Base-by-base conservation (phyloP, 495 filamentous ascomycete species). In the Staphylotrichum longicolle region DNA sequence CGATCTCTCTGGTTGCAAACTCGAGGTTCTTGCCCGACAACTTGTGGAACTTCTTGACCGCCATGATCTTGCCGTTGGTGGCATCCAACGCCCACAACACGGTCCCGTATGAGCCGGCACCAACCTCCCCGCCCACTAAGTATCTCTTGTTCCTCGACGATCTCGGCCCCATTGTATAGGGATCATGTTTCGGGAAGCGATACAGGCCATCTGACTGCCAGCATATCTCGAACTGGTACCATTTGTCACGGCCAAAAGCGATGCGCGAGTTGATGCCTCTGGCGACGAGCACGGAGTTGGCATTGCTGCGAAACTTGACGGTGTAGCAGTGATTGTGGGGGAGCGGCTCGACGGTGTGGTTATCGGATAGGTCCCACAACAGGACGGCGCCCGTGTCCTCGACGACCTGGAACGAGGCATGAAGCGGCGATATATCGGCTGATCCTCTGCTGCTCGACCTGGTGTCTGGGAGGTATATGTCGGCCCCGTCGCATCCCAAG, bases 11-110 rank as follows among this genome's bases (percentile, higher is more conserved):
- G 0, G 66, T 66, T 4, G 72, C 70, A 57, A 74, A 72, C 33
- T 68, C 60, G 12, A 69, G 40, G 8, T 66, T 63, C 60, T 72
- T 74, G 8, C 67, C 70, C 5, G 70, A 53, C 15, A 74, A 48
- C 33, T 63, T 70, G 61, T 73, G 66, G 54, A 74, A 70, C n/a
- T 62, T 66, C 57, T 75, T 75, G 53, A 74, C 68, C 35, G 70
- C 72, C 41, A 74, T 72, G 41, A 66, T 35, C 15, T 49, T 39
- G 7, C 70, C 72, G 1, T 49, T 68, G 2, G 54, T 66, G 9
- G 63, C 41, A 51, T 75, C 65, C 12, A 75, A 1, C 10, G 60
- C 70, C 55, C 55, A 61, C 32, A 56, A 73, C n/a, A 74, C 72
- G 4, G 56, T 64, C 15, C 70, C 70, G 37, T 73, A 75, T 15